These are phyloP conservation scores for Myrica gale DNA, from an alignment of 306 rosid genomes.

Conservation along the genomic window DNA sequence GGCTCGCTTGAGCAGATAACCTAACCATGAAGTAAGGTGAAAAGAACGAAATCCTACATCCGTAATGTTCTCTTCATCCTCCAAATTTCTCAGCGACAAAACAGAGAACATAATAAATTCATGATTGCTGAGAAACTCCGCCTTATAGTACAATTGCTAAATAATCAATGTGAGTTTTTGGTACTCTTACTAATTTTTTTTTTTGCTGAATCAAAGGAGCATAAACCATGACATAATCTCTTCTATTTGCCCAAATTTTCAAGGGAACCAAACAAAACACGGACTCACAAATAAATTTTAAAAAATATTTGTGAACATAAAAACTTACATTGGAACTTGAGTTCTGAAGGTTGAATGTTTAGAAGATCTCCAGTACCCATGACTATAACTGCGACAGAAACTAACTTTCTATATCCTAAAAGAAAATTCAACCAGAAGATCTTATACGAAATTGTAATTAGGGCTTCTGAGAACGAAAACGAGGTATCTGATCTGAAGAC, in stretches of 20 bases:
- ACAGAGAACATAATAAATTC: background rate
- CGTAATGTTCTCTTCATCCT: background rate
- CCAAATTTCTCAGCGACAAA: background rate
- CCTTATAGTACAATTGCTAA: background rate
- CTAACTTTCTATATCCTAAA: background rate
- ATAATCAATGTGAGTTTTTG: background rate
- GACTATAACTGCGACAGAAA: background rate
- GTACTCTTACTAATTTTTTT: background rate
- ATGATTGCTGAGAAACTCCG: background rate
- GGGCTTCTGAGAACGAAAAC: background rate
- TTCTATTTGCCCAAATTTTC: background rate
- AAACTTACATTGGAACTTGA: constrained; percentile 44
- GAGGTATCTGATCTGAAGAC: background rate
- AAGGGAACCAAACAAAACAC: background rate
- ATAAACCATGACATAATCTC: background rate
- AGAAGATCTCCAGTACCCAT: constrained; percentile 47
- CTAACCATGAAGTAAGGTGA: background rate
- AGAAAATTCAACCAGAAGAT: background rate
- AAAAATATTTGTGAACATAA: background rate
- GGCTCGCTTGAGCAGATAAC: background rate
- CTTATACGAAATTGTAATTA: no score
- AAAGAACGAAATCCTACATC: background rate
- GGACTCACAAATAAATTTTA: background rate
- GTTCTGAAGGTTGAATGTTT: constrained; percentile 45
- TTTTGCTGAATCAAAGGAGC: no score